phyloP scores from a whole-genome alignment of 306 rosid species.

The cucumber (Cucumis sativus) region Cucumber_9930_V3 NC_026656.2:20373001-20373500 shows the following conservation, averaged over 20 bases:
- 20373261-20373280: slow-evolving; percentile 78
- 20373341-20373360: slow-evolving; percentile 75
- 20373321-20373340: slow-evolving; percentile 95
- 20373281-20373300: slow-evolving; percentile 70
- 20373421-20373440: neutral
- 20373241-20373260: slow-evolving; percentile 98
- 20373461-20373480: neutral
- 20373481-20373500: neutral
- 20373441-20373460: neutral
- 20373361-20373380: slow-evolving; percentile 17
- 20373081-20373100: slow-evolving; percentile 90
- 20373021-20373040: slow-evolving; percentile 71
- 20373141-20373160: slow-evolving; percentile 68
- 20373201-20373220: slow-evolving; percentile 74
- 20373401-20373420: neutral
- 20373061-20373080: slow-evolving; percentile 96
- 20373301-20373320: slow-evolving; percentile 85
- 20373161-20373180: slow-evolving; percentile 86
- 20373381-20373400: neutral
- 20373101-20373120: slow-evolving; percentile 67
- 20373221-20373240: slow-evolving; percentile 90
- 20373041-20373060: slow-evolving; percentile 76
- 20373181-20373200: slow-evolving; percentile 95
- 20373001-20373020: slow-evolving; percentile 42
- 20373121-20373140: slow-evolving; percentile 50